Evolutionary conservation across 768 basidiomycete species (phyloP).

Genomic region (Hemileccinum impolitum): DNA sequence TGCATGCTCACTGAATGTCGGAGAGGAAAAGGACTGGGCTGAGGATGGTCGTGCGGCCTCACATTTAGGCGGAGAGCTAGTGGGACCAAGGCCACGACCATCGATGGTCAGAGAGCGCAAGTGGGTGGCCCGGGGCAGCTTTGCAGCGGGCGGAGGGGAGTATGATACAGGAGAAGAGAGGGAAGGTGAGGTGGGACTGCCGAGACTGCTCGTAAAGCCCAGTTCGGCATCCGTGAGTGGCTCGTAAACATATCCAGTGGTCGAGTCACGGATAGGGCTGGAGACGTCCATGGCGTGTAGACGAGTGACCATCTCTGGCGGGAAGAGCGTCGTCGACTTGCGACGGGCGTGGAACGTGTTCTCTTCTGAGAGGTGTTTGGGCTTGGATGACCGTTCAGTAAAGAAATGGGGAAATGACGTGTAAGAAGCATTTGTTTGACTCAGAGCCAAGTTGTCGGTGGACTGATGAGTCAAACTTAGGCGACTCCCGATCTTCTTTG

Average conservation of each 20-base stretch:
- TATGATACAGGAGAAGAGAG: constrained; percentile 11
- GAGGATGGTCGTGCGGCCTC: constrained; percentile 17
- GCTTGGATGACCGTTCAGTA: constrained; percentile 22
- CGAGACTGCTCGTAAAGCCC: constrained; percentile 11
- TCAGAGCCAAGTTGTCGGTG: constrained; percentile 23
- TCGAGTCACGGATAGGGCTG: constrained; percentile 19
- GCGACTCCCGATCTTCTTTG: constrained; percentile 32
- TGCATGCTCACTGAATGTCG: constrained; percentile 41
- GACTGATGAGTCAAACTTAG: constrained; percentile 25
- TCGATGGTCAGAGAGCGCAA: constrained; percentile 23
- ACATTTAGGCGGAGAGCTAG: background rate
- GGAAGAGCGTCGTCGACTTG: constrained; percentile 33
- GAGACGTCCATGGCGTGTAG: constrained; percentile 32
- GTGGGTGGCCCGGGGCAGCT: constrained; percentile 18
- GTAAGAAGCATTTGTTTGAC: constrained; percentile 23
- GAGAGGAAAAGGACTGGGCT: constrained; percentile 7
- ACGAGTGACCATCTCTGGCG: constrained; percentile 25
- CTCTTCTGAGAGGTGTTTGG: constrained; percentile 26
- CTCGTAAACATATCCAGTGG: constrained; percentile 25
- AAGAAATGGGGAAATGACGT: constrained; percentile 25
- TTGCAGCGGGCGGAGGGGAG: constrained; percentile 5
- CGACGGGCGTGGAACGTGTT: constrained; percentile 35
- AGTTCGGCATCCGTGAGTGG: constrained; percentile 29
- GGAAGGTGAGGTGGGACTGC: constrained; percentile 13
- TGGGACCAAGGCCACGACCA: constrained; percentile 6